phyloP scores from a whole-genome alignment of 2,329 filamentous ascomycete genomes.

The Fusarium odoratissimum region DNA sequence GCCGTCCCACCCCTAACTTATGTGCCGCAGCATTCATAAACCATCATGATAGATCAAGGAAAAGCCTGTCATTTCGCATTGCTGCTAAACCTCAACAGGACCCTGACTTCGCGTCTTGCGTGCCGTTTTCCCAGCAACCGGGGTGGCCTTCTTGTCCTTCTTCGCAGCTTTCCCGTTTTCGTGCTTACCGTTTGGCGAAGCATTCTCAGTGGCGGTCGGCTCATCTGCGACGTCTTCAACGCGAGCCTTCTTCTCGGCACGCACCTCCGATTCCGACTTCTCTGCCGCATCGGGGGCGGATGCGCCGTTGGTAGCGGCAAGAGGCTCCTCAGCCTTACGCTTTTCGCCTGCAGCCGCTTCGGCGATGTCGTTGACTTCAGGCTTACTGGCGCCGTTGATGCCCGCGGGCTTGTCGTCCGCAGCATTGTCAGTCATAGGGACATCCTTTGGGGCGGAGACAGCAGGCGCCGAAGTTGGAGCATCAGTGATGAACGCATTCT shows the following conservation, averaged over 20 bases:
- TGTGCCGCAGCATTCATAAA: conserved; percentile 16
- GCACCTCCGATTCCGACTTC: conserved; percentile 46
- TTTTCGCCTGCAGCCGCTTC: conserved; percentile 48
- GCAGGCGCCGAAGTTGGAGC: conserved; percentile 37
- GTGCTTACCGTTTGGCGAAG: conserved; percentile 45
- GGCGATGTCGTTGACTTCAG: conserved; percentile 26
- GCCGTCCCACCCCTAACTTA: conserved; percentile 27
- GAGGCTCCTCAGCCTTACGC: conserved; percentile 55
- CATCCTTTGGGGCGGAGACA: conserved; percentile 37
- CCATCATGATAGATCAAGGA: conserved; percentile 3
- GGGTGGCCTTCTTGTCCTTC: conserved; percentile 53
- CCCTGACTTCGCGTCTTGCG: conserved; percentile 59
- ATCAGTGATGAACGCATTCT: conserved; percentile 43
- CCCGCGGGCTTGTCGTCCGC: conserved; percentile 20
- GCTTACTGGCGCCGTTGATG: conserved; percentile 37
- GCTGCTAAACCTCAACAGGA: conserved; percentile 46
- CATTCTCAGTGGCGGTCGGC: conserved; percentile 25
- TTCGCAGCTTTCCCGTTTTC: conserved; percentile 44
- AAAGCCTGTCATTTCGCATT: neutral
- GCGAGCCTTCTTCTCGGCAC: conserved; percentile 56
- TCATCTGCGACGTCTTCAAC: conserved; percentile 49
- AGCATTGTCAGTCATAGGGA: conserved; percentile 26
- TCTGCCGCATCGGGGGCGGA: conserved; percentile 24
- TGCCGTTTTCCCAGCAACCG: conserved; percentile 51
- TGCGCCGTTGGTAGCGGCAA: conserved; percentile 36